Conservation (phyloP, 495 filamentous ascomycete species). For the Aspergillus egyptiacus region DNA sequence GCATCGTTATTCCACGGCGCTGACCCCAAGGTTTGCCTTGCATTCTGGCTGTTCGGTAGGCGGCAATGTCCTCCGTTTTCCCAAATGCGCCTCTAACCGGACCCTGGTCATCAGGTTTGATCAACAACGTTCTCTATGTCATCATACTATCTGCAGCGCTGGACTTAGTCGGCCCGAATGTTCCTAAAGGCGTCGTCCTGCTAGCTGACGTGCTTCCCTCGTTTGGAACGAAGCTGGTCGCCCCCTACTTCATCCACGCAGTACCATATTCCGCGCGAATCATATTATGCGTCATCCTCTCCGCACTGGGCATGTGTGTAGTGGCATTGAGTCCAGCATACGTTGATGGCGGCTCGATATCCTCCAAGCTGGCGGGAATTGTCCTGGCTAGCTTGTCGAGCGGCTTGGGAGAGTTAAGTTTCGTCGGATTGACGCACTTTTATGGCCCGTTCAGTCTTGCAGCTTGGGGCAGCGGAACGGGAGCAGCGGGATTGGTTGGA, state of each 20-base stretch:
- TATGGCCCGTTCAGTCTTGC: constrained; percentile 89
- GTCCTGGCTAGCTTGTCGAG: constrained; percentile 77
- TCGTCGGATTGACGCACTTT: constrained; percentile 85
- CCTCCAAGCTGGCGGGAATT: constrained; percentile 73
- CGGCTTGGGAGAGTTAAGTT: constrained; percentile 82
- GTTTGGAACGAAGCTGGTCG: constrained; percentile 79
- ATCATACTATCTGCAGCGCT: constrained; percentile 94
- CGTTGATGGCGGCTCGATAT: constrained; percentile 53
- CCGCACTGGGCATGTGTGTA: constrained; percentile 77
- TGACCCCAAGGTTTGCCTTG: constrained; percentile 65
- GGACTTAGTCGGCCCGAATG: constrained; percentile 78
- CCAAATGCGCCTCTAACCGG: not conserved
- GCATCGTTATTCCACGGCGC: constrained; percentile 56
- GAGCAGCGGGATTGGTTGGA: constrained; percentile 80
- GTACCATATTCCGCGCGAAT: constrained; percentile 75
- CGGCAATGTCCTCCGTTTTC: not conserved
- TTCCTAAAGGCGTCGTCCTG: constrained; percentile 88
- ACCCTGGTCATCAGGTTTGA: constrained; percentile 56
- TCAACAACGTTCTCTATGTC: constrained; percentile 98
- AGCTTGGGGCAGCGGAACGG: constrained; percentile 89
- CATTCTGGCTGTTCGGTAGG: constrained; percentile 92
- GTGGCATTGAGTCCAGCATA: constrained; percentile 70
- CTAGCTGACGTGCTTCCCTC: constrained; percentile 88
- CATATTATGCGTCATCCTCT: constrained; percentile 63
- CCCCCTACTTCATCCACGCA: constrained; percentile 87